Evolutionary conservation across 1,139 yeast species (phyloP).

Genomic region (Cylindricascospora bacillispora): DNA sequence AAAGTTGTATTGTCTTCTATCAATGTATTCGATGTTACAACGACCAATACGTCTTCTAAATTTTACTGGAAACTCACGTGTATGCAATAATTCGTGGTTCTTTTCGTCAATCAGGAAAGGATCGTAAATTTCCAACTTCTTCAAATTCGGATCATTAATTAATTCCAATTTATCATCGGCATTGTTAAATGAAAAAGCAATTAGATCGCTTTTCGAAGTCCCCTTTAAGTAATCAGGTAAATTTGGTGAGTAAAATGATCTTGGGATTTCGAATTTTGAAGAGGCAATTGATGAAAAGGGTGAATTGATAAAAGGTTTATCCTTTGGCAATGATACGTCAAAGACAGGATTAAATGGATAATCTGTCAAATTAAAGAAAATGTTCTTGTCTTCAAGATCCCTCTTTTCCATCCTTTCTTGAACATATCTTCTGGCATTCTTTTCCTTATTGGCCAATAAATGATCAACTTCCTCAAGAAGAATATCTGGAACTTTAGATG

Average conservation of each 20-base stretch:
- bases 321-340: constrained; percentile 45
- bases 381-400: constrained; percentile 52
- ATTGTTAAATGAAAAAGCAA: constrained; percentile 15
- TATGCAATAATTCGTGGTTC: constrained; percentile 21
- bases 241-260: constrained; percentile 36
- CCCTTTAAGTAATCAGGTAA: constrained; percentile 19
- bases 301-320: constrained; percentile 35
- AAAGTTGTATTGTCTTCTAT: constrained; percentile 36
- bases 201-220: constrained; percentile 10
- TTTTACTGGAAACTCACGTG: constrained; percentile 45
- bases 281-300: constrained; percentile 77
- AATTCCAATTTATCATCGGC: constrained; percentile 17
- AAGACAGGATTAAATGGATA: constrained; percentile 84
- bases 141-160: constrained; percentile 11
- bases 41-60: constrained; percentile 70
- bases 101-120: constrained; percentile 19
- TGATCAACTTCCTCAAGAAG: constrained; percentile 74
- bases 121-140: constrained; percentile 21
- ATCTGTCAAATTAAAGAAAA: constrained; percentile 77
- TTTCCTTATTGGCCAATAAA: constrained; percentile 63
- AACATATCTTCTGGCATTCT: constrained; percentile 68
- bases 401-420: constrained; percentile 70
- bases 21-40: constrained; percentile 57
- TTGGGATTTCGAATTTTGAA: constrained; percentile 56
- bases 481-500: constrained; percentile 87